phyloP scores from a whole-genome alignment of 768 basidiomycete genomes.

The Grammothele lineata region DNA sequence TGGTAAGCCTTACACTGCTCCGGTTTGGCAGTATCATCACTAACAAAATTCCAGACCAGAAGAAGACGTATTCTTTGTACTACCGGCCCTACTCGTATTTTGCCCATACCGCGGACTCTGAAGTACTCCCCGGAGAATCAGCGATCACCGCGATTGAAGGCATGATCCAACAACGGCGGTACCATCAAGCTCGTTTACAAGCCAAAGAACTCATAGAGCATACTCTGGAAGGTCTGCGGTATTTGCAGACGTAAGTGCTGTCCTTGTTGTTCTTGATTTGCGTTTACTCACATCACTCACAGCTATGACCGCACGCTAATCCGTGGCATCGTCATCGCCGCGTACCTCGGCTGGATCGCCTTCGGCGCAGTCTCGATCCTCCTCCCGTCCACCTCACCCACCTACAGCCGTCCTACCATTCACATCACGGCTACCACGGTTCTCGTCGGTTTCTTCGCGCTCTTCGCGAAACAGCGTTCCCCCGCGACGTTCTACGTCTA shows the following conservation, averaged over 20 bases:
- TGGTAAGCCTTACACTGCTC: slow-evolving; percentile 37
- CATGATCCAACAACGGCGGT: slow-evolving; percentile 39
- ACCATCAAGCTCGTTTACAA: slow-evolving; percentile 43
- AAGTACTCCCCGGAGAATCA: slow-evolving; percentile 31
- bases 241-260: slow-evolving; percentile 60
- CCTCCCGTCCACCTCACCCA: slow-evolving; percentile 30
- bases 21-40: not conserved
- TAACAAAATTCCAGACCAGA: slow-evolving; percentile 45
- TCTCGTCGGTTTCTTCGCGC: slow-evolving; percentile 35
- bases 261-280: not conserved
- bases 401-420: slow-evolving; percentile 3
- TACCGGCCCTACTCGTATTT: slow-evolving; percentile 61
- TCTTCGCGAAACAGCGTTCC: slow-evolving; percentile 60
- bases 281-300: slow-evolving; percentile 4
- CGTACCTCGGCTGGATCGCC: slow-evolving; percentile 76
- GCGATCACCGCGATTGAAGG: slow-evolving; percentile 40
- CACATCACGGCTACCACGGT: slow-evolving; percentile 27
- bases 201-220: slow-evolving; percentile 50
- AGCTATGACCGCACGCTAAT: slow-evolving; percentile 76
- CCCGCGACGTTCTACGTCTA: slow-evolving; percentile 77
- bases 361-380: slow-evolving; percentile 60
- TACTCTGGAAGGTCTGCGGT: slow-evolving; percentile 61
- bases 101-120: slow-evolving; percentile 24
- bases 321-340: slow-evolving; percentile 59
- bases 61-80: slow-evolving; percentile 49